These are phyloP conservation scores for Ceratobasidium sp. DNA, from an alignment of 1,284 basidiomycete species.

Conservation along the genomic window DNA sequence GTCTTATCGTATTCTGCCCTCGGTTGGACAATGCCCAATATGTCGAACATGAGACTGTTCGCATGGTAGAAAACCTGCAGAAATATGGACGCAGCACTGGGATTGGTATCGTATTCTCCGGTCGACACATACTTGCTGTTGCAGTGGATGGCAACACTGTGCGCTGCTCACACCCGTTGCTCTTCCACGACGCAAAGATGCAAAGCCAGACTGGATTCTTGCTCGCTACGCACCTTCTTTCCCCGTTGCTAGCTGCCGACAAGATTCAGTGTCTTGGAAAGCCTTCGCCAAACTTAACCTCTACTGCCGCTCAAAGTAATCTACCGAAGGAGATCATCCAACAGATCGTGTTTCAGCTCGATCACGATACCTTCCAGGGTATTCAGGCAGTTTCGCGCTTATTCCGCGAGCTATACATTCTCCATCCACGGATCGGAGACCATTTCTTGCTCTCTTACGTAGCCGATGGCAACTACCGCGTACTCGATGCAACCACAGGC, in stretches of 20 bases:
- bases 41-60: neutral
- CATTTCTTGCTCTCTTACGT: neutral
- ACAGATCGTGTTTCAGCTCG: neutral
- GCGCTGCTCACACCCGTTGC: neutral
- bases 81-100: neutral
- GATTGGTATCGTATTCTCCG: neutral
- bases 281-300: neutral
- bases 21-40: conserved; percentile 1
- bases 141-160: neutral
- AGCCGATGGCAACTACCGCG: neutral
- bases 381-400: neutral
- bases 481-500: neutral
- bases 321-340: neutral
- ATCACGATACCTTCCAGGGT: neutral
- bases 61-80: neutral
- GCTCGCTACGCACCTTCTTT: neutral
- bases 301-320: neutral
- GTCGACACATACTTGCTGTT: conserved; percentile 7
- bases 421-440: neutral
- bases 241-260: neutral
- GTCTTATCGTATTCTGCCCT: neutral
- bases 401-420: neutral
- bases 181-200: conserved; percentile 9
- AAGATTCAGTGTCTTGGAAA: neutral
- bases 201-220: neutral